Percentiles rank a stretch among this genome's conserved stretches.
phyloP scores from a whole-genome alignment of 805 yeast genomes.

The Ogataea trehalophila region DNA sequence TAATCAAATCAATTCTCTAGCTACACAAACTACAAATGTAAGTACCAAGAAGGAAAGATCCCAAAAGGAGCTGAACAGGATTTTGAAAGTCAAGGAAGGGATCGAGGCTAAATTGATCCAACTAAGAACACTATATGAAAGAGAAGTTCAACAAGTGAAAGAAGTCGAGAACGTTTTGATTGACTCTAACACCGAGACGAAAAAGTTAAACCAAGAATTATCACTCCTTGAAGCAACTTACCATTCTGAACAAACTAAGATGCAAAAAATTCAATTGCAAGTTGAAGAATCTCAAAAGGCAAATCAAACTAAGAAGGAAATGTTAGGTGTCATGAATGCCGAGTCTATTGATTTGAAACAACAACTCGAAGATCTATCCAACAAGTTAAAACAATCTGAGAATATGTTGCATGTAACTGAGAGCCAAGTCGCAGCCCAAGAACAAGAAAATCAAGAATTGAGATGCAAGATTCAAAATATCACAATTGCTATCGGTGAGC shows the following conservation, averaged over 20 bases:
- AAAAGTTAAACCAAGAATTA: conserved; percentile 63
- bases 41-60: conserved; percentile 71
- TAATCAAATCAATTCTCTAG: conserved; percentile 75
- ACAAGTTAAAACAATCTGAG: conserved; percentile 55
- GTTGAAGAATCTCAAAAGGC: conserved; percentile 66
- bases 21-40: conserved; percentile 65
- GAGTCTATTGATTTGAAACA: conserved; percentile 56
- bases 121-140: conserved; percentile 67
- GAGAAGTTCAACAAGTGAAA: conserved; percentile 71
- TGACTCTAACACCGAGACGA: conserved; percentile 62
- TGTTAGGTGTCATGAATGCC: conserved; percentile 59
- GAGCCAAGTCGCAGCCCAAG: conserved; percentile 61
- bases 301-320: conserved; percentile 62
- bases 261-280: conserved; percentile 53
- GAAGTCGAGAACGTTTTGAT: conserved; percentile 61
- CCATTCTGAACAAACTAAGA: conserved; percentile 62
- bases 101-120: conserved; percentile 66
- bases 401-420: conserved; percentile 61
- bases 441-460: conserved; percentile 41
- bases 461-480: conserved; percentile 21
- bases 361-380: conserved; percentile 47
- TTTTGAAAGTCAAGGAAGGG: conserved; percentile 61
- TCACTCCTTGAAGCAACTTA: conserved; percentile 74
- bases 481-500: conserved; percentile 21
- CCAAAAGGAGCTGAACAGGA: conserved; percentile 68